Evolutionary conservation across 129 eudicot species (phyloP).

Genomic region (Escallonia rubra): DNA sequence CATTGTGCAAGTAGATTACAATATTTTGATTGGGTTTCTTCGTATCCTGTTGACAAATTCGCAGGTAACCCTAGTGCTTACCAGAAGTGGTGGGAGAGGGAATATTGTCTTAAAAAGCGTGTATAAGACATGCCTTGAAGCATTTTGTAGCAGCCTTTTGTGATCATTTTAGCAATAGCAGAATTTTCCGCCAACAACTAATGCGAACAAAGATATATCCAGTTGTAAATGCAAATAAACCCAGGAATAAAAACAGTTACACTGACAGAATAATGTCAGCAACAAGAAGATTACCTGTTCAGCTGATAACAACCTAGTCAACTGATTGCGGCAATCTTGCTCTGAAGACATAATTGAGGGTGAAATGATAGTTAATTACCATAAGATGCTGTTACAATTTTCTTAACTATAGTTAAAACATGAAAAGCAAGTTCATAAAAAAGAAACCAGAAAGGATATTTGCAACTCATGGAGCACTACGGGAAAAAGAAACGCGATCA

Average conservation of each 20-base stretch:
- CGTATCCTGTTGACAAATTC: too few species aligned
- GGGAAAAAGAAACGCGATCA: not conserved
- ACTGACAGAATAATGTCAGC: not conserved
- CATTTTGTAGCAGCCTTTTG: too few species aligned
- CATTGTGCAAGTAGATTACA: too few species aligned
- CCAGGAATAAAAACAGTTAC: not conserved
- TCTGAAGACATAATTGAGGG: constrained; percentile 35
- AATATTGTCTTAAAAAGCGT: too few species aligned
- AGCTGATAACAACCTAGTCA: constrained; percentile 52
- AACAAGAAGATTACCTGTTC: constrained; percentile 47
- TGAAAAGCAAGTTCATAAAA: not conserved
- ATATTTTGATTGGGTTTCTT: too few species aligned
- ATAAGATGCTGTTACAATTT: not conserved
- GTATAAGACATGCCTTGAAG: too few species aligned
- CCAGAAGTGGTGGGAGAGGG: too few species aligned
- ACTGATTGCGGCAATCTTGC: constrained; percentile 38
- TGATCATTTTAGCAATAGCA: too few species aligned
- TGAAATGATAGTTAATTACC: not conserved
- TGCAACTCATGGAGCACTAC: not conserved
- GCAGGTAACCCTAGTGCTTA: too few species aligned
- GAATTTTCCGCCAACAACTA: not conserved
- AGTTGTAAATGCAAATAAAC: not conserved
- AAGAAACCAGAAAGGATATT: not conserved
- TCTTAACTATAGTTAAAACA: not conserved
- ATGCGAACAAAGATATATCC: not conserved